These are phyloP conservation scores for Vigna hirtella DNA, from an alignment of 306 rosid species.

Conservation along the genomic window DNA sequence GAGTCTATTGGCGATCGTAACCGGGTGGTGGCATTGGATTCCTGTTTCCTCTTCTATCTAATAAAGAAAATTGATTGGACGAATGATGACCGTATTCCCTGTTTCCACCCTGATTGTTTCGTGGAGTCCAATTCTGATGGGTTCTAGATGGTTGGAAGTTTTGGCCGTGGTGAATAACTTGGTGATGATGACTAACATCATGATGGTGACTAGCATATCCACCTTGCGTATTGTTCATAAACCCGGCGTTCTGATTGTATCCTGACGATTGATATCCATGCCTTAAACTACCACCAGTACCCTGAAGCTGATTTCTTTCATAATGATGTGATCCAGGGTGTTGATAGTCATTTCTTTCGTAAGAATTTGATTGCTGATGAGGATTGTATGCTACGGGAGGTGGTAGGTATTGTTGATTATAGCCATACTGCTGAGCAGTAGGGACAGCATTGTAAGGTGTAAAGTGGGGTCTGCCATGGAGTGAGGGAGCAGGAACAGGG, in stretches of 20 bases:
- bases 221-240: constrained; percentile 47
- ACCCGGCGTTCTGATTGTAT: constrained; percentile 49
- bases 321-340: constrained; percentile 54
- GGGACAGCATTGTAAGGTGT: constrained; percentile 44
- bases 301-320: constrained; percentile 55
- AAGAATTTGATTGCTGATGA: constrained; percentile 49
- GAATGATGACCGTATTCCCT: constrained; percentile 59
- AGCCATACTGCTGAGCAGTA: constrained; percentile 48
- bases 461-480: constrained; percentile 40
- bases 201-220: constrained; percentile 45
- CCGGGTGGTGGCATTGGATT: constrained; percentile 64
- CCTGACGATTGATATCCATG: constrained; percentile 56
- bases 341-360: constrained; percentile 55
- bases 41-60: constrained; percentile 63
- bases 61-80: constrained; percentile 60
- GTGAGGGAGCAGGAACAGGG: constrained; percentile 48
- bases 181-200: constrained; percentile 33
- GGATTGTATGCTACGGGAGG: constrained; percentile 15
- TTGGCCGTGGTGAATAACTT: constrained; percentile 47
- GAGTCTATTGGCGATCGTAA: constrained; percentile 53
- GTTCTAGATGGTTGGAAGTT: constrained; percentile 53
- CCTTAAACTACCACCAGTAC: constrained; percentile 46
- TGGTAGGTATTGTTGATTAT: constrained; percentile 43
- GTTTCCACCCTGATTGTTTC: constrained; percentile 37
- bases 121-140: constrained; percentile 52